Evolutionary conservation across 1,284 basidiomycete genomes (phyloP), one percentile per base, ranked within the genome.

Genomic region (Fomitopsis palustris): DNA sequence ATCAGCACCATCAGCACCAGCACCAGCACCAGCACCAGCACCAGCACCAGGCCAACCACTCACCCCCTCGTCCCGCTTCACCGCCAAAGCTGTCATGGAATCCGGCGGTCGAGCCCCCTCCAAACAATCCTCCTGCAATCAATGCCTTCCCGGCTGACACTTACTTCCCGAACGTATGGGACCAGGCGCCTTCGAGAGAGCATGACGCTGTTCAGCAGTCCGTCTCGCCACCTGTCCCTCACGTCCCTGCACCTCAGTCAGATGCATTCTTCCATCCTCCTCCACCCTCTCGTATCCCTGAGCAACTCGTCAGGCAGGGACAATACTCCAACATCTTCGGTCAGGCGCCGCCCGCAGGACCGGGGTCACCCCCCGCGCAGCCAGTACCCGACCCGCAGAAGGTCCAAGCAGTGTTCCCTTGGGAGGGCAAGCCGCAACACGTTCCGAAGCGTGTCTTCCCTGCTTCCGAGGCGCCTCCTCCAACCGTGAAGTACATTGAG

Each of bases 331-430:
- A 83, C 69, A 81, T 89, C 45, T 83, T 81, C 17, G 81, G 83
- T 29, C 78, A 79, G 45, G 69, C 38, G 63, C 69, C 58, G 72
- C 70, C 33, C 60, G 63, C 55, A 69, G 60, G 57, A 59, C 55
- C 63, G 17, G 59, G 67, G 31, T 62, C 62, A 9, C 62, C 62
- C 37, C 52, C 62, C 4, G 60, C 58, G 21, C 62, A 76, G 17
- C 81, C 82, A 9, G 81, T 78, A 57, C 93, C 95, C 1, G 89
- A 96, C 69, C 81, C 78, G 17, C 75, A 74, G 29, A 91, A 90
- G 66, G 83, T 96, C 29, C 87, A 88, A 64, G 77, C 82, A 25
- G 80, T 97, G n/a, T 98, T 98, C 72, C 95, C 96, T 8, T 98
- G 96, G 96, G 96, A 98, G 72, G 81, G 85, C 58, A 82, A 81